Evolutionary conservation across 192 early-diverging fungal genomes (phyloP), one percentile per base, ranked within the genome.

Genomic region (Cladochytrium replicatum): DNA sequence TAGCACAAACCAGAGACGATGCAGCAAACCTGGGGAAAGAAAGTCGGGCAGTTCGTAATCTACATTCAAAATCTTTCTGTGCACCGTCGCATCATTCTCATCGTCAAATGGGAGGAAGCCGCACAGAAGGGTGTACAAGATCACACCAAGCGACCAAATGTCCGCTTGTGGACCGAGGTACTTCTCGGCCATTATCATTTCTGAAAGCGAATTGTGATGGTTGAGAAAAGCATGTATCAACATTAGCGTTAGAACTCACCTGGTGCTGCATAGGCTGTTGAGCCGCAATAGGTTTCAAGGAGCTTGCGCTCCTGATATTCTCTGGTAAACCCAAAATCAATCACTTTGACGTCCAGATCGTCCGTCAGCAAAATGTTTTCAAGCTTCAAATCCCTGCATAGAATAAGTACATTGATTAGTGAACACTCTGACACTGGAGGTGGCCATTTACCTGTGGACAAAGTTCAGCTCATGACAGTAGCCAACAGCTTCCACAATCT

Each of bases 291-390:
- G 6, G 74, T 76, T 41, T 76, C 70, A 29, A 76, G 52, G 5
- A 71, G 45, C 9, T 60, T 58, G 13, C 43, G 11, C 5, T 64
- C 52, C 19, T 58, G 55, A 26, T 52, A 58, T 17, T 48, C 21
- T 26, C 60, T 55, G 24, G 64, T 71, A 50, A 76, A 76, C 2
- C 94, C 94, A 70, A 93, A 98, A 69, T 98, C 94, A 29, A 91
- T 92, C 52, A 98, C 77, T 69, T 96, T 96, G 58, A 98, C 83
- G 38, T 93, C 82, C 7, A 88, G 83, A 46, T 94, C 82, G 46
- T 74, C 50, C 8, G 84, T 86, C 39, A 96, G 65, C 57, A 96
- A 55, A 34, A 98, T 91, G 54, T 94, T 98, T 64, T 96, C 91
- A 32, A 94, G 70, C 64, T 97, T 97, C 37, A 97, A 67, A 72